Base-by-base conservation (phyloP, 2,329 filamentous ascomycete genomes). In the Ramularia endophylla region DNA sequence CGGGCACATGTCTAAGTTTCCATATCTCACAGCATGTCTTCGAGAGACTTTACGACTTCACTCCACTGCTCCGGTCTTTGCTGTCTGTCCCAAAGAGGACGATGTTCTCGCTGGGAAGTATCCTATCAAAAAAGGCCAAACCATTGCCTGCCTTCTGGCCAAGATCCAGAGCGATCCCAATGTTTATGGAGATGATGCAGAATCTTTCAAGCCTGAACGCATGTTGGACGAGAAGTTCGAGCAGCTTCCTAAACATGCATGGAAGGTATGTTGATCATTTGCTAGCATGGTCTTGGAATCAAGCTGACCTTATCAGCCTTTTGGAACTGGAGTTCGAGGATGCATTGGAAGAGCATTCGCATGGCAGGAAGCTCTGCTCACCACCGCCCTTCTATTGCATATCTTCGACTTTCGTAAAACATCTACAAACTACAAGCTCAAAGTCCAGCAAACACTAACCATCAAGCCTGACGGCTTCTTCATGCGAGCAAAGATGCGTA, bases 261-360 rank as follows among this genome's bases (percentile, higher is more conserved):
- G 58, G 57, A 25, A 25, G 22, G 22, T 25, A 25, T 11, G 22
- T 25, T 25, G 6, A 6, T 11, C 22, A 25, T n/a, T n/a, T n/a
- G n/a, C n/a, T n/a, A n/a, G n/a, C n/a, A 55, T 55, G 17, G 56
- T 78, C 16, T 69, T 71, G 38, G 74, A 79, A 55, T 66, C 73
- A 28, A 28, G 22, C 22, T 25, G 22, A 25, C 22, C 11, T 11
- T 25, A 25, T 25, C 18, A 41, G 22, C 81, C 85, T 3, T 88
- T 88, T 51, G 84, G 85, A 1, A 83, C 84, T 42, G 84, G 84
- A 1, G 70, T 74, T 48, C 69, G 85, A 37, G 80, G 68, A 1
- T 89, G 84, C 51, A 87, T 88, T 47, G 85, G 85, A 3, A 69
- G 83, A 1, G 72, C 78, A 0, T 88, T 88, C 25, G 56, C 85